Base-by-base conservation (phyloP, 208 protist species). In the Crithidia mellificae region DNA sequence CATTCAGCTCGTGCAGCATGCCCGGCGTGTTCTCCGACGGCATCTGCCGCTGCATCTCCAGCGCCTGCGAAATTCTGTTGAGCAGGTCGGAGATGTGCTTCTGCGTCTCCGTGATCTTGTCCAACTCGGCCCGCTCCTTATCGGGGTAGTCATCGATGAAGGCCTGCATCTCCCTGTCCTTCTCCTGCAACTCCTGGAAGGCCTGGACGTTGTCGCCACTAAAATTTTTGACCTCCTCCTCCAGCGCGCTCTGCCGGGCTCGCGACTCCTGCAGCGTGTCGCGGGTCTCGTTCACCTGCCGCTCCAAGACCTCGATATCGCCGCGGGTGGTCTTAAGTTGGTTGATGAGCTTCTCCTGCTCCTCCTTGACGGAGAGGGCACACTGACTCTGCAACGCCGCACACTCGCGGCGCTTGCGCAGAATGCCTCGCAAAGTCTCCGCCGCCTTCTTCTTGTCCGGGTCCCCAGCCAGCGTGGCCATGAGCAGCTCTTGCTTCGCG, bases 131-230 rank as follows among this genome's bases (percentile, higher is more conserved):
- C n/a, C 82, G 74, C 59, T 95, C 84, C 34, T 75, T 80, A 59
- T 81, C 87, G 20, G 92, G 87, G 77, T 90, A 94, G 36, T 90
- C 88, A 67, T 93, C 87, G 41, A 96, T 94, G 66, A 96, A 97
- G 19, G 30, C 56, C 63, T 93, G 85, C 85, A 97, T 84, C 70
- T 96, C 88, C 50, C 75, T 68, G 49, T 96, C 91, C 56, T 87
- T 86, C 63, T 92, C 82, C 63, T 93, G 74, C 39, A 97, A 75
- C 58, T 94, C 84, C 66, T 93, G 83, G 72, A 89, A 96, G 25
- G 81, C 87, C 64, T 87, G 80, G 5, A 93, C 77, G 61, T 89
- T 92, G 36, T 96, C 91, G 30, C 91, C 88, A 63, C 81, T 97
- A 78, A 92, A 93, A 55, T 83, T 88, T 64, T 92, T 88, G 55